Evolutionary conservation across 140 eudicot species (phyloP), one percentile per base, ranked within the genome.

Genomic region (Cichorium intybus): DNA sequence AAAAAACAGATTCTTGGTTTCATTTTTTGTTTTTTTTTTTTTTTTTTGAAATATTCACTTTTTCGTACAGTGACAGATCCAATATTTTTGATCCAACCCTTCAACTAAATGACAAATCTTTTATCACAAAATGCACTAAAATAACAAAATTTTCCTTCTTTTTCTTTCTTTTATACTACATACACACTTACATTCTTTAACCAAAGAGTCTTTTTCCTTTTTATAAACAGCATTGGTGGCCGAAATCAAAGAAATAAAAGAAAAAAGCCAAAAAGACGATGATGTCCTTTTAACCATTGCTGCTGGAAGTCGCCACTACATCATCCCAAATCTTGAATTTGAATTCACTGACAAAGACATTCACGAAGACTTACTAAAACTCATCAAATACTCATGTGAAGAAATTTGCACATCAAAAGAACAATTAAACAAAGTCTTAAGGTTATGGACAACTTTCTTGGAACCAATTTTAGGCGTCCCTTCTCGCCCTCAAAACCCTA

Each of bases 241-340:
- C 5, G 94, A 88, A 74, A 86, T 93, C 17, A 93, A 86, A 77
- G 99, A 88, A 76, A 79, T 81, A 14, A 93, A 89, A 81, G 99
- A 85, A 81, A 80, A 80, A 65, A 80, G 63, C 29, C 95, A 83
- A 74, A 84, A 84, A 69, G 99, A 85, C 37, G 93, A 80, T 62
- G 79, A 69, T 52, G 65, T 86, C 60, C 80, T 93, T 24, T 71
- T 85, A 54, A 77, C 79, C 35, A 75, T 93, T 72, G 89, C 87
- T 80, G 90, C 97, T 49, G 97, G 95, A 64, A 77, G 87, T 70
- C 80, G 87, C 58, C 87, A 82, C 75, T 79, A 84, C 60, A 78
- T 86, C 20, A 27, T 33, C 11, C 94, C 95, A 24, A 78, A 93
- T 81, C 77, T 83, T 53, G 86, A 83, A 61, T 88, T 75, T 71